A percentile compares a stretch with the other conserved stretches of the same genome.
Conservation (phyloP, 495 filamentous ascomycete species). For the Friedmanniomyces simplex region DNA sequence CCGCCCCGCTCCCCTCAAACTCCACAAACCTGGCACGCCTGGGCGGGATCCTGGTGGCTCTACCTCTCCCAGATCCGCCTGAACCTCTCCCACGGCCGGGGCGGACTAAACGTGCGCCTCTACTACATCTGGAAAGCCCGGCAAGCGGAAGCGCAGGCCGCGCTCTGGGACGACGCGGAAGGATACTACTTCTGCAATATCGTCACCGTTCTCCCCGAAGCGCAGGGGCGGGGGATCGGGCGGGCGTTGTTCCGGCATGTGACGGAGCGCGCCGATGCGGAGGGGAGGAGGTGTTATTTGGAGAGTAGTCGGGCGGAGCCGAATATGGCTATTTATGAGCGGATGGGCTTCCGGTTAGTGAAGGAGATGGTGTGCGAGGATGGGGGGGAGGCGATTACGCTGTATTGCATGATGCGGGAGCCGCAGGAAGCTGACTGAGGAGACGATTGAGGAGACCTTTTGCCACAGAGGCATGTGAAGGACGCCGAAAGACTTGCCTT, state of each 20-base stretch:
- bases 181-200: slow-evolving; percentile 67
- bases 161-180: slow-evolving; percentile 47
- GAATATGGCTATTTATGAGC: slow-evolving; percentile 56
- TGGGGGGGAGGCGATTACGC: slow-evolving; percentile 37
- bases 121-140: slow-evolving; percentile 56
- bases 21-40: slow-evolving; percentile 43
- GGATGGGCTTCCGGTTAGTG: slow-evolving; percentile 51
- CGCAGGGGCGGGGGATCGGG: slow-evolving; percentile 51
- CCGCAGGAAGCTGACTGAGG: slow-evolving; percentile 20
- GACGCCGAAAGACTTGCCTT: too few species aligned
- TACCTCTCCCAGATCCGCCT: slow-evolving; percentile 49
- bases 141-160: slow-evolving; percentile 46
- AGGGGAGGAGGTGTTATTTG: slow-evolving; percentile 52
- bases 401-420: slow-evolving; percentile 45
- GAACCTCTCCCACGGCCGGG: slow-evolving; percentile 54
- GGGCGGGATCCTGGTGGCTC: slow-evolving; percentile 47
- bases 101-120: slow-evolving; percentile 50
- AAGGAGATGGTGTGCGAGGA: slow-evolving; percentile 55
- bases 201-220: slow-evolving; percentile 48
- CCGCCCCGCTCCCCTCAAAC: slow-evolving; percentile 36
- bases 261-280: slow-evolving; percentile 46
- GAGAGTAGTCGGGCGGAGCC: slow-evolving; percentile 53
- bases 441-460: too few species aligned
- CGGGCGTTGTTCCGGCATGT: slow-evolving; percentile 48
- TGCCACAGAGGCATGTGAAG: too few species aligned